Evolutionary conservation across 805 yeast genomes (phyloP).

Genomic region (Wickerhamiella cacticola): DNA sequence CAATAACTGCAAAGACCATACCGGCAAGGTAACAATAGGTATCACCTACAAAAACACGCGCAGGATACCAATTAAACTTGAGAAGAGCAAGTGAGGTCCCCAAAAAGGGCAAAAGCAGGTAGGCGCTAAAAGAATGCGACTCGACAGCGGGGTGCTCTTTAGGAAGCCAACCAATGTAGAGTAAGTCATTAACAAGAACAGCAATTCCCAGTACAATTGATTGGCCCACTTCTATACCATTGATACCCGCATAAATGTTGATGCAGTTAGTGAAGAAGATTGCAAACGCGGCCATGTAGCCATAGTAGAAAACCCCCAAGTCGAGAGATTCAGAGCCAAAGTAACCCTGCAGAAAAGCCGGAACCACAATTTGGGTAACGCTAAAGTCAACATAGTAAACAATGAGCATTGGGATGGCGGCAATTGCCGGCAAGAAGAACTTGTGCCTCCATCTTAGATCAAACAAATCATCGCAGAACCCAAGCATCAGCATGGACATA

Average conservation of each 20-base stretch:
- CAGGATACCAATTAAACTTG: constrained; percentile 80
- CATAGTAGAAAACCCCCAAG: constrained; percentile 67
- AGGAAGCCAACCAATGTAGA: constrained; percentile 41
- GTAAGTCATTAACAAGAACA: constrained; percentile 61
- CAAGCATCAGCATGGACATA: constrained; percentile 72
- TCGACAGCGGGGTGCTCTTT: constrained; percentile 50
- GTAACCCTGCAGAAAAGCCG: constrained; percentile 41
- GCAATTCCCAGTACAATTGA: constrained; percentile 63
- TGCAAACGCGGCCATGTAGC: constrained; percentile 81
- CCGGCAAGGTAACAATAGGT: constrained; percentile 97
- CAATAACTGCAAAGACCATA: constrained; percentile 96
- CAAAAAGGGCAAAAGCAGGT: constrained; percentile 70
- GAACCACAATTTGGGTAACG: constrained; percentile 75
- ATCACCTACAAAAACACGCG: constrained; percentile 91
- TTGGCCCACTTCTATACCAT: constrained; percentile 95
- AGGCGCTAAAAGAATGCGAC: constrained; percentile 70
- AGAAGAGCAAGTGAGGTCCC: constrained; percentile 73
- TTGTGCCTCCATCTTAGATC: constrained; percentile 97
- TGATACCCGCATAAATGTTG: constrained; percentile 90
- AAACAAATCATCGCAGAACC: constrained; percentile 86
- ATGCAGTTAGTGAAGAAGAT: constrained; percentile 94
- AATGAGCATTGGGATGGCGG: constrained; percentile 78
- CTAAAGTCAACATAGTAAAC: constrained; percentile 93
- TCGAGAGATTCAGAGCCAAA: constrained; percentile 40
- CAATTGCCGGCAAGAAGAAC: constrained; percentile 88